Evolutionary conservation across 106 monocot genomes (phyloP), one percentile per base, ranked within the genome.

Genomic region (Dendrobium chrysotoxum): DNA sequence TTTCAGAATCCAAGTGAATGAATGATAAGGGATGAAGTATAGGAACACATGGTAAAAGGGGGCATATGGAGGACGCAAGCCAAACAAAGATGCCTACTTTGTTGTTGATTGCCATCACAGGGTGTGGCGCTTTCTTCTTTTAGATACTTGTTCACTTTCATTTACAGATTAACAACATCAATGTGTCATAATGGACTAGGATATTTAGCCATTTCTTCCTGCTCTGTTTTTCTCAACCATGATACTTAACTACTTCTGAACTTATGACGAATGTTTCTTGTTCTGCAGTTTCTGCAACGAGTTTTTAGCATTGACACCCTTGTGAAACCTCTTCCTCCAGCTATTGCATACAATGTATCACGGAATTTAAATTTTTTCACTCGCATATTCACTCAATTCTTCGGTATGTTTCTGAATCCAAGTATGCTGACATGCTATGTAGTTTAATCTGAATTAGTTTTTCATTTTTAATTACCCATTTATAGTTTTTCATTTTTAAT

Each of bases 251-350:
- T 61, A 61, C 21, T 73, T 73, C 40, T 21, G 40, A 74, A 41
- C 0, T 74, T 40, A 10, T 71, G 38, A 75, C 20, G 13, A 41
- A 42, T 76, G 15, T 46, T 28, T 50, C 40, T 76, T 25, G 9
- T 47, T 76, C 5, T 91, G 78, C 89, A 96, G 96, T 96, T 96
- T 83, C 84, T 96, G 28, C 82, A 82, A 77, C 77, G 85, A 65
- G 96, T 96, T 85, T 96, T 96, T 76, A 96, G 90, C 85, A 86
- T 96, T 58, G 96, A 96, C 77, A 94, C 94, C 45, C 68, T 96
- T 74, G 96, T 96, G 78, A 96, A 96, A 55, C 96, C 96, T 85
- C 88, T 96, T 71, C 96, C 96, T 82, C 96, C 96, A 65, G 86
- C 86, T 18, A 90, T 94, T 81, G 88, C 82, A 23, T 92, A 94